Evolutionary conservation across 768 basidiomycete species (phyloP), one percentile per base, ranked within the genome.

Genomic region (Pleurotus platypus): DNA sequence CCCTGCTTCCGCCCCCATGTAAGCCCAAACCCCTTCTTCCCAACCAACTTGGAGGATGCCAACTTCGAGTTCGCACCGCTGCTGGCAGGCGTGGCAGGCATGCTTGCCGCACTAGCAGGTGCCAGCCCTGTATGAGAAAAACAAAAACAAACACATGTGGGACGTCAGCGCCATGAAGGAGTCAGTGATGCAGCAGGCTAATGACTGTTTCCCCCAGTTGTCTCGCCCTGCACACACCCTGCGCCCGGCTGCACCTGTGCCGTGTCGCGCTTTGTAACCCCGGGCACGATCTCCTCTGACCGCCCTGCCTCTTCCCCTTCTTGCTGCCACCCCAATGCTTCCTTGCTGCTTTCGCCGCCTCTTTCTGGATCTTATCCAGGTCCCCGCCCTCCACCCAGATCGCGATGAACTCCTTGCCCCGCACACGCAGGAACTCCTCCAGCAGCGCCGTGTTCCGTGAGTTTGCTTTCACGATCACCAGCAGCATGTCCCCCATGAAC

Each of bases 401-500:
- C 66, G 78, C 84, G 49, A 92, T 66, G 64, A 78, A 84, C 64
- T 90, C 86, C 57, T 88, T 85, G 0, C 90, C 92, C 46, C 94
- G 78, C 27, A 91, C 76, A 37, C 87, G 79, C 55, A 97, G 71
- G 69, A 83, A 94, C 68, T 94, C 92, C 66, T 95, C 92, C 47
- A 98, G 76, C 48, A 97, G 73, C 4, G 81, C 81, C 9, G 92
- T 94, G 64, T 98, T 97, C 59, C 95, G 79, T 12, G 86, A 89
- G 70, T 98, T 98, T n/a, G 93, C 85, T 67, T 94, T 95, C 78
- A 76, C 96, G 2, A 82, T 70, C 1, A 90, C 92, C 38, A 94
- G 71, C 1, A 85, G 64, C 24, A 97, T 62, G 69, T 94, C 92
- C 3, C 94, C 94, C 2, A 82, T 75, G 43, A 89, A 55, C 0